Percentiles rank a stretch among this genome's conserved stretches.
phyloP scores from a whole-genome alignment of 495 filamentous ascomycete genomes.

The Cryomyces minteri region DNA sequence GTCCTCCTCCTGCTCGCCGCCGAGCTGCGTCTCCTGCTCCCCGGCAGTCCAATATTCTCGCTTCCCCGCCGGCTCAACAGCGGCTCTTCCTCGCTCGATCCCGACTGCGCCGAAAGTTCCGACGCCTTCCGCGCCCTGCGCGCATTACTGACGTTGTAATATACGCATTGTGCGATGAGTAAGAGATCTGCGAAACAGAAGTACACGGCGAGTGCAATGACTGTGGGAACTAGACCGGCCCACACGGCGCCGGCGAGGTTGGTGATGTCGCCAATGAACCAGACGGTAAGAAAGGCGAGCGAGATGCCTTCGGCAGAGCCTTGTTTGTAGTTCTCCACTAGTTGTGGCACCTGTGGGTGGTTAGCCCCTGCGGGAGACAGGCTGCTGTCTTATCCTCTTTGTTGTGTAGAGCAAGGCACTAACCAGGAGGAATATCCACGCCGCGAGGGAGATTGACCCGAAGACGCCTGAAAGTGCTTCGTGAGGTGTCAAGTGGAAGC shows the following conservation, averaged over 20 bases:
- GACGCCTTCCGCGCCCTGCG: slow-evolving; percentile 16
- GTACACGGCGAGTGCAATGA: slow-evolving; percentile 37
- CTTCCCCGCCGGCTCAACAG: slow-evolving; percentile 39
- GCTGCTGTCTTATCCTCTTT: background rate
- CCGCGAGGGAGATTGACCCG: slow-evolving; percentile 22
- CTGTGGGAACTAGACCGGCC: slow-evolving; percentile 72
- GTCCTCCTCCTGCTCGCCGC: slow-evolving; percentile 19
- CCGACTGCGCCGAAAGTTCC: slow-evolving; percentile 4
- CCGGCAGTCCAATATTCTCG: slow-evolving; percentile 37
- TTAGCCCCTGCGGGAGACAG: background rate
- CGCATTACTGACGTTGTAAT: slow-evolving; percentile 60
- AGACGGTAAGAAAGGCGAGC: slow-evolving; percentile 70
- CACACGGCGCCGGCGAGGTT: slow-evolving; percentile 67
- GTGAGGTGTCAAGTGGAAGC: slow-evolving; percentile 15
- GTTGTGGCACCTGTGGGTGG: slow-evolving; percentile 56
- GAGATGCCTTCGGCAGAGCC: slow-evolving; percentile 82
- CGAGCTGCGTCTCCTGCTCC: slow-evolving; percentile 34
- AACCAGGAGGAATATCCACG: slow-evolving; percentile 24
- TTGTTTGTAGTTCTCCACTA: slow-evolving; percentile 78
- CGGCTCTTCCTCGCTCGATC: slow-evolving; percentile 32
- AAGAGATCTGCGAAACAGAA: slow-evolving; percentile 82
- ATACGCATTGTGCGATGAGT: slow-evolving; percentile 70
- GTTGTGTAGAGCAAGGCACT: slow-evolving; percentile 1
- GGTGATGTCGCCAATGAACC: slow-evolving; percentile 69
- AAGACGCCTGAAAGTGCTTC: slow-evolving; percentile 23